Percentiles rank a stretch among this genome's conserved stretches.
phyloP scores from a whole-genome alignment of 306 rosid species.

The Trichosanthes truncata region DNA sequence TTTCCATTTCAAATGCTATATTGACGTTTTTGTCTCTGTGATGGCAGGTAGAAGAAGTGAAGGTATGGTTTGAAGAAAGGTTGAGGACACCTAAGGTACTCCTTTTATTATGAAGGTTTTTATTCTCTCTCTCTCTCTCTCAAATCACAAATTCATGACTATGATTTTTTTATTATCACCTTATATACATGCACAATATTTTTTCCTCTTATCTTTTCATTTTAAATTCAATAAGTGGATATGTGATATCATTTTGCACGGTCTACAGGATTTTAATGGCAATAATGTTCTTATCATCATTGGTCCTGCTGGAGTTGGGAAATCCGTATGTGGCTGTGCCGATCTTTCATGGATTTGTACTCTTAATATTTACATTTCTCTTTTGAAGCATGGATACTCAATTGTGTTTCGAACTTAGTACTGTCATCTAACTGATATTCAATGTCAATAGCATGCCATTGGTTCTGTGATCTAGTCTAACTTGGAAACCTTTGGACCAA shows the following conservation, averaged over 20 bases:
- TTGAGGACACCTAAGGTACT: conserved; percentile 53
- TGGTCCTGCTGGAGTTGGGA: conserved; percentile 91
- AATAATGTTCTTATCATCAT: conserved; percentile 58
- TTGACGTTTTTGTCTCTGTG: conserved; percentile 4
- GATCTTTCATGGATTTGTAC: conserved; percentile 17
- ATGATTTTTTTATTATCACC: not conserved
- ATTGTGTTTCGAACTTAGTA: not conserved
- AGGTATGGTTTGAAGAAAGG: conserved; percentile 72
- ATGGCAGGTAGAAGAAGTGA: conserved; percentile 76
- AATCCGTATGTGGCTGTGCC: conserved; percentile 53
- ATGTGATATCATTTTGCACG: conserved; percentile 9
- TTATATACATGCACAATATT: not conserved
- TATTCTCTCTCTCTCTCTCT: not conserved
- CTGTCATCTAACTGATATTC: not conserved
- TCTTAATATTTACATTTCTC: not conserved
- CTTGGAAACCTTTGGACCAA: not conserved
- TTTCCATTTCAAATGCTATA: conserved; percentile 5
- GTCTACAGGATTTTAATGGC: conserved; percentile 33
- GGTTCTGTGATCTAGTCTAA: not conserved
- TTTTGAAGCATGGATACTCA: not conserved
- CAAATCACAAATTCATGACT: not conserved
- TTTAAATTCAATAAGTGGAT: not conserved
- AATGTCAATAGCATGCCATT: not conserved
- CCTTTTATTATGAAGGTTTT: not conserved
- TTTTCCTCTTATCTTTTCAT: not conserved